These are phyloP conservation scores for Yamadazyma kitorensis DNA, from an alignment of 805 yeast genomes.

Conservation along the genomic window DNA sequence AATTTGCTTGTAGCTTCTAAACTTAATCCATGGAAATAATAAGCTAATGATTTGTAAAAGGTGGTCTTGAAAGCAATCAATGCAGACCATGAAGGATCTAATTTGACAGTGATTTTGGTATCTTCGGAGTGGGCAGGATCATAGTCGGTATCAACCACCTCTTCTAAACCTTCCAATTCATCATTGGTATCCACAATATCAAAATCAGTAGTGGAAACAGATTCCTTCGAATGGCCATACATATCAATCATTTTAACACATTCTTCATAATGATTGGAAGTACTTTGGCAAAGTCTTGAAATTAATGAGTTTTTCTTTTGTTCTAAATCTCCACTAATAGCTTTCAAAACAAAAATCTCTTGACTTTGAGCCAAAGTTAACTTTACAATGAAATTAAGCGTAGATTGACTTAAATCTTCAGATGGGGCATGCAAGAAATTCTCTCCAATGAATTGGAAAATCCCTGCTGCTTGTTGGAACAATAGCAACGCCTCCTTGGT, in stretches of 20 bases:
- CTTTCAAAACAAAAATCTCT: conserved; percentile 70
- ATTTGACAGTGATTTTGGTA: conserved; percentile 21
- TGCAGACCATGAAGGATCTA: conserved; percentile 49
- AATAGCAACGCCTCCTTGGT: conserved; percentile 57
- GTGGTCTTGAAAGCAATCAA: conserved; percentile 49
- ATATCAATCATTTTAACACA: conserved; percentile 27
- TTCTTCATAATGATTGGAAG: conserved; percentile 53
- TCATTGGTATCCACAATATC: conserved; percentile 25
- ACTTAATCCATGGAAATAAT: conserved; percentile 55
- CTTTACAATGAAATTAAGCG: conserved; percentile 59
- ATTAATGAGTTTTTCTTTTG: conserved; percentile 62
- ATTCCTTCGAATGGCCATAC: conserved; percentile 6
- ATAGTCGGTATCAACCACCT: conserved; percentile 17
- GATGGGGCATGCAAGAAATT: conserved; percentile 89
- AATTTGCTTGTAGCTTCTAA: conserved; percentile 55
- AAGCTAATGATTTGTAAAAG: conserved; percentile 59
- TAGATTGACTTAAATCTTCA: conserved; percentile 66
- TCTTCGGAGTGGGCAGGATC: conserved; percentile 19
- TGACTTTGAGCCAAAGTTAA: conserved; percentile 86
- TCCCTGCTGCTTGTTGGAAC: conserved; percentile 77
- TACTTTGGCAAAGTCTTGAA: conserved; percentile 69
- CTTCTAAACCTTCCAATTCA: conserved; percentile 23
- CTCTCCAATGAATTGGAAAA: conserved; percentile 67
- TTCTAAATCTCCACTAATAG: conserved; percentile 49
- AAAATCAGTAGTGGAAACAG: conserved; percentile 14